These are phyloP conservation scores for Stagonosporopsis vannaccii DNA, from an alignment of 2,329 filamentous ascomycete species.

Conservation along the genomic window DNA sequence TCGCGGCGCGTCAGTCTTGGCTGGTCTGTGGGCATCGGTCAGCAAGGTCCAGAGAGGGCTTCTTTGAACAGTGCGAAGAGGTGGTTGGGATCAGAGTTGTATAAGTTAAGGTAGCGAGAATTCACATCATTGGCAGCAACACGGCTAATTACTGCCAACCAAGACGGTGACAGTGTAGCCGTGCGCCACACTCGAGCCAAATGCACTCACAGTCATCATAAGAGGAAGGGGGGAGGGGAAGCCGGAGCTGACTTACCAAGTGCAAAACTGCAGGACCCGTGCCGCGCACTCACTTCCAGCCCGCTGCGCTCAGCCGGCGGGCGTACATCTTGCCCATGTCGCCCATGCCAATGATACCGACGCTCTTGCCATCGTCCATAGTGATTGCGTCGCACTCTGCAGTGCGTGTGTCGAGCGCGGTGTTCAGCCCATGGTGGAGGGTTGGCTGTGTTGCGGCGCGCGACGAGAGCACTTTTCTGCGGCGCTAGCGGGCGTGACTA, in stretches of 20 bases:
- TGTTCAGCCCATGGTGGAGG: constrained; percentile 41
- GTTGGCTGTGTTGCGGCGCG: constrained; percentile 18
- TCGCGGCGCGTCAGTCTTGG: constrained; percentile 41
- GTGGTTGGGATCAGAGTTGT: constrained; percentile 74
- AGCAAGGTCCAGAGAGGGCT: constrained; percentile 33
- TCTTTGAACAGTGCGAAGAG: constrained; percentile 29
- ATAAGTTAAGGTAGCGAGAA: constrained; percentile 95
- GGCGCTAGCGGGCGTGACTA: constrained; percentile 27
- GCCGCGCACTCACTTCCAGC: constrained; percentile 82
- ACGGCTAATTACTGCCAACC: constrained; percentile 64
- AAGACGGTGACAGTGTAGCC: constrained; percentile 75
- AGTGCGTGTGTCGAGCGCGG: constrained; percentile 31
- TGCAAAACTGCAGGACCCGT: constrained; percentile 21
- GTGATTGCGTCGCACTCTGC: constrained; percentile 40
- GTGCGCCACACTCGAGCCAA: constrained; percentile 97
- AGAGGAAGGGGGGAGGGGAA: constrained; percentile 28
- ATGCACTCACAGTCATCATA: constrained; percentile 99
- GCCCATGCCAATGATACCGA: constrained; percentile 98
- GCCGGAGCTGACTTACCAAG: constrained; percentile 37
- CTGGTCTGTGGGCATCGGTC: constrained; percentile 44
- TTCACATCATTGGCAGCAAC: constrained; percentile 95
- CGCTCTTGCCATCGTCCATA: constrained; percentile 71
- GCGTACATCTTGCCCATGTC: constrained; percentile 99
- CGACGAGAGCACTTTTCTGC: constrained; percentile 25
- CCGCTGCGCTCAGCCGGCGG: constrained; percentile 82